These are phyloP conservation scores for Meyerozyma smithsonii DNA, from an alignment of 1,139 yeast genomes.

Conservation along the genomic window DNA sequence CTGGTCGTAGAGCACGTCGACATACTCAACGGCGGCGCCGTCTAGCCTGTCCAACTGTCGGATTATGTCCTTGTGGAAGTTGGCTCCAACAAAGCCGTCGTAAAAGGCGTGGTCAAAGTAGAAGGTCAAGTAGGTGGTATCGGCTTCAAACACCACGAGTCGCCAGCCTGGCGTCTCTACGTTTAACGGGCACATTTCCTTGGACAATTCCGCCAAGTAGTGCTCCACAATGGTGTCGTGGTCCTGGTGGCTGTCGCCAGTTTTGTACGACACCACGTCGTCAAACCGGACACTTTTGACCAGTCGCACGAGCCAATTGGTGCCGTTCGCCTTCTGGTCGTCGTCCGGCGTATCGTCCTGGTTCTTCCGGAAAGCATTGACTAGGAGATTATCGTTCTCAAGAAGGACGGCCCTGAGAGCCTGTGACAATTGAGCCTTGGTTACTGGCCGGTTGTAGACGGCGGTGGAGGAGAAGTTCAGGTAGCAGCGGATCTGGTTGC, in stretches of 20 bases:
- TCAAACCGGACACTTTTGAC: constrained; percentile 18
- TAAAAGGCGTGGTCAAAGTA: constrained; percentile 30
- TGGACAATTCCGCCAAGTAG: constrained; percentile 15
- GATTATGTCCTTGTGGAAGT: constrained; percentile 29
- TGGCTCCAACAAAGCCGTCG: constrained; percentile 33
- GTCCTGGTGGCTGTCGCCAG: constrained; percentile 14
- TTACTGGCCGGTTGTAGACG: constrained; percentile 17
- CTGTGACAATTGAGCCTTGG: constrained; percentile 18
- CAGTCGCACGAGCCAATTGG: constrained; percentile 16
- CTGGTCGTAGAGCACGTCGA: constrained; percentile 6
- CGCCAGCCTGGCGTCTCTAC: constrained; percentile 28
- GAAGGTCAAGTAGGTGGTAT: constrained; percentile 19
- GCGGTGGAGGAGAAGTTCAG: constrained; percentile 28
- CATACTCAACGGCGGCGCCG: constrained; percentile 1
- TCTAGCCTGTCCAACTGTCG: constrained; percentile 10
- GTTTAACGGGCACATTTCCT: constrained; percentile 14
- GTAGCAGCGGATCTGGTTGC: constrained; percentile 12
- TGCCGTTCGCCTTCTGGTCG: constrained; percentile 11
- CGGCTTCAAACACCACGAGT: constrained; percentile 18
- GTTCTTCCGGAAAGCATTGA: constrained; percentile 16
- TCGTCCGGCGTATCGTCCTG: constrained; percentile 5
- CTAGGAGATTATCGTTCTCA: constrained; percentile 20
- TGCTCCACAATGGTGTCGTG: constrained; percentile 1
- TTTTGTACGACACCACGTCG: constrained; percentile 20
- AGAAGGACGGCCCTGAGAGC: constrained; percentile 20